Conservation (phyloP, 164 flowering plant genomes). For the Chloranthus sessilifolius region DNA sequence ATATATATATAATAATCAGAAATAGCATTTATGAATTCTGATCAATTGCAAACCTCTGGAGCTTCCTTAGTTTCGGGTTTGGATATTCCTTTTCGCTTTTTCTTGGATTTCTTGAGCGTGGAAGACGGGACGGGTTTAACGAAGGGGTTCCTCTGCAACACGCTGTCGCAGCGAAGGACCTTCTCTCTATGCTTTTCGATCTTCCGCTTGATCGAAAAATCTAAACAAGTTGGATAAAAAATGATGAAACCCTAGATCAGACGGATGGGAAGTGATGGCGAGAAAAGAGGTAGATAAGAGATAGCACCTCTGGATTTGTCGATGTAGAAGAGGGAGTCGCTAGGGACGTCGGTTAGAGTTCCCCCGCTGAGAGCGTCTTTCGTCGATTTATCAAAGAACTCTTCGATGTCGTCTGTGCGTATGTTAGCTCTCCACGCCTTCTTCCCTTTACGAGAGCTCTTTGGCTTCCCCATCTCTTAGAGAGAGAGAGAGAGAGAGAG, state of each 20-base stretch:
- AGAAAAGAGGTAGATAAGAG: too few species aligned
- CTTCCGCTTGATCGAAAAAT: slow-evolving; percentile 72
- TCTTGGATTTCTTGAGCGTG: slow-evolving; percentile 46
- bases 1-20: neutral
- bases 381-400: slow-evolving; percentile 71
- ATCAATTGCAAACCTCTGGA: slow-evolving; percentile 27
- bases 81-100: slow-evolving; percentile 27
- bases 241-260: neutral
- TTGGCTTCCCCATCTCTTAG: slow-evolving; percentile 72
- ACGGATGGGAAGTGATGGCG: too few species aligned
- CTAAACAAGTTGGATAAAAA: slow-evolving; percentile 34
- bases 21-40: neutral
- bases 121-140: slow-evolving; percentile 71
- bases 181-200: slow-evolving; percentile 79
- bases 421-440: slow-evolving; percentile 97
- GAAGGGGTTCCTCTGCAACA: slow-evolving; percentile 64
- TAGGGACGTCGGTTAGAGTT: slow-evolving; percentile 46
- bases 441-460: slow-evolving; percentile 80
- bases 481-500: too few species aligned
- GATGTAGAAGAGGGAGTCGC: slow-evolving; percentile 68
- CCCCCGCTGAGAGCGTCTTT: slow-evolving; percentile 95
- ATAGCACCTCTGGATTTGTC: slow-evolving; percentile 83
- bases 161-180: slow-evolving; percentile 57
- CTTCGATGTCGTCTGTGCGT: slow-evolving; percentile 69
- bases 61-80: slow-evolving; percentile 21